Percentiles rank a stretch among this genome's conserved stretches.
These are phyloP conservation scores for Aspergillus steynii DNA, from an alignment of 495 filamentous ascomycete genomes.

Conservation along the genomic window DNA sequence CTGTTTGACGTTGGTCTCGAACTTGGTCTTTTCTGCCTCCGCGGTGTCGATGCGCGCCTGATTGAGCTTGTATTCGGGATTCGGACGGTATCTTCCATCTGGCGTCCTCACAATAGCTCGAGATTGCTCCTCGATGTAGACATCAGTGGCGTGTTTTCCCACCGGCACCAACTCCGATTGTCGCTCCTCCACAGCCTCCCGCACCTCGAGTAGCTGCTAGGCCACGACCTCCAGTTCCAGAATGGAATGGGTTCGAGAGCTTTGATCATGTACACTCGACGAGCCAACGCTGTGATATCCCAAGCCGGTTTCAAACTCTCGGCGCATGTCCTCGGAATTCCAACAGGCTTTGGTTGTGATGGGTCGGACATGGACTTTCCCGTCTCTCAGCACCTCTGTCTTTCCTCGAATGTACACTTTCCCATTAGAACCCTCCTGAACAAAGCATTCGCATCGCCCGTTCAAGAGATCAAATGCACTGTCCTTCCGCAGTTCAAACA, in stretches of 20 bases:
- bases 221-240: slow-evolving; percentile 27
- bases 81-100: slow-evolving; percentile 20
- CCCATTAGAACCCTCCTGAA: slow-evolving; percentile 25
- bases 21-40: slow-evolving; percentile 24
- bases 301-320: slow-evolving; percentile 16
- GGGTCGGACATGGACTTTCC: slow-evolving; percentile 26
- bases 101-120: slow-evolving; percentile 6
- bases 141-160: slow-evolving; percentile 27
- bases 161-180: slow-evolving; percentile 27
- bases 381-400: slow-evolving; percentile 25
- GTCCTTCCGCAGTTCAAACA: slow-evolving; percentile 28
- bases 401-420: slow-evolving; percentile 25
- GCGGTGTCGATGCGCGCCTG: slow-evolving; percentile 25
- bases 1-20: slow-evolving; percentile 17
- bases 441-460: slow-evolving; percentile 18
- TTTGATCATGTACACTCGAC: slow-evolving; percentile 28
- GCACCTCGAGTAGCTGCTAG: slow-evolving; percentile 16
- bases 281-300: slow-evolving; percentile 18
- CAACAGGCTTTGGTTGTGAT: slow-evolving; percentile 27
- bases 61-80: slow-evolving; percentile 21
- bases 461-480: slow-evolving; percentile 29
- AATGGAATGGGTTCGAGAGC: slow-evolving; percentile 28
- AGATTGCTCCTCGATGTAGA: slow-evolving; percentile 24
- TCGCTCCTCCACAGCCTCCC: slow-evolving; percentile 23
- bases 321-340: slow-evolving; percentile 20